Evolutionary conservation across 352 stramenopile species (phyloP), one percentile per base, ranked within the genome.

Genomic region (Phytophthora lateralis): DNA sequence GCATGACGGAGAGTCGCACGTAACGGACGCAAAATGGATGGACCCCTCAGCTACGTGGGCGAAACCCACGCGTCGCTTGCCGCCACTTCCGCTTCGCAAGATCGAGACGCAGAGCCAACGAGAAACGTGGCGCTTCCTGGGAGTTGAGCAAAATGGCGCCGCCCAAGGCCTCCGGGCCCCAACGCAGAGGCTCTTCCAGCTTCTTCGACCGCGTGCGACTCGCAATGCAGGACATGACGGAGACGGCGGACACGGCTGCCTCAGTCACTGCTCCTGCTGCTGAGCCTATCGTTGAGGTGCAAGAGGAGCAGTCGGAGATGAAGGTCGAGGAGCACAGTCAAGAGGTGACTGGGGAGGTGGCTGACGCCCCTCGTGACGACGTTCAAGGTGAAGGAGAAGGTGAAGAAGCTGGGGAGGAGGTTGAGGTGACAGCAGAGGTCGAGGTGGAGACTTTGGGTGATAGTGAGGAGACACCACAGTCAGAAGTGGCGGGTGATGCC

Each of bases 181-280:
- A 15, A 17, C 12, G 20, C 49, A 6, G 29, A 42, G 47, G 47
- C n/a, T 55, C 47, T 0, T 43, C 30, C 17, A 55, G 47, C 18
- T 55, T 55, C 47, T 55, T 55, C 47, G 47, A 55, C 18, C 47
- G 47, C 18, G 8, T 55, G 47, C 47, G 30, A 20, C 30, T 32
- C 26, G 47, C 47, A 14, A 15, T 50, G 59, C 44, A 44, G 8
- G 41, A 61, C 38, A 14, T 12, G n/a, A 12, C 9, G 11, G 32
- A 38, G 15, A 39, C 12, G 5, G n/a, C 34, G 4, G 11, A 39
- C 34, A 17, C 10, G 11, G 32, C 14, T 37, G 12, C 32, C 14
- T 12, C 32, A 15, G 10, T 15, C 32, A 24, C 27, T 14, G 26
- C 10, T 35, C 3, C 15, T 27, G 44, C 8, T 1, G n/a, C 27